These are phyloP conservation scores for Nannizziopsis arthrosporioides DNA, from an alignment of 2,329 filamentous ascomycete genomes.

Conservation along the genomic window DNA sequence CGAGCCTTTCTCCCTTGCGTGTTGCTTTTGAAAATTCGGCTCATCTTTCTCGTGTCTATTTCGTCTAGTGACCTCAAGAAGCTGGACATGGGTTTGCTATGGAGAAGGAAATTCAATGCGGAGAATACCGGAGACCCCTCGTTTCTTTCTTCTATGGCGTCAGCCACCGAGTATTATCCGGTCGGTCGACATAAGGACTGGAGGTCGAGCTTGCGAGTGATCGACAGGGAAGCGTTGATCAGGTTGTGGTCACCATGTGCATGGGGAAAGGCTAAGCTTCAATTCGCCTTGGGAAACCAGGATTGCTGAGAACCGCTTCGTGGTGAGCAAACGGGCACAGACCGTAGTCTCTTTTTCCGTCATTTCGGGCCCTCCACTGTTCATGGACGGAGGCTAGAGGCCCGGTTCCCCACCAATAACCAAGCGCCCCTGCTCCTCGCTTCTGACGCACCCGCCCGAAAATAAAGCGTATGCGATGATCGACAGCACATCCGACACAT, in stretches of 20 bases:
- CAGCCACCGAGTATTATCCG: background rate
- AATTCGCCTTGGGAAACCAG: slow-evolving; percentile 7
- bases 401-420: slow-evolving; percentile 7
- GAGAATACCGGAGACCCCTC: background rate
- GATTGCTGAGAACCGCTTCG: slow-evolving; percentile 1
- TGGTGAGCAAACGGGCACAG: slow-evolving; percentile 7
- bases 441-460: slow-evolving; percentile 7
- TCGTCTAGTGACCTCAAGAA: too few species aligned
- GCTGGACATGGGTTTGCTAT: too few species aligned
- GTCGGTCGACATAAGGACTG: background rate
- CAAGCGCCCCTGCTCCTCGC: slow-evolving; percentile 2
- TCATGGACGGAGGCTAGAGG: background rate
- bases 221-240: slow-evolving; percentile 10
- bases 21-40: too few species aligned
- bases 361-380: slow-evolving; percentile 4
- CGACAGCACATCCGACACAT: slow-evolving; percentile 6
- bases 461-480: slow-evolving; percentile 10
- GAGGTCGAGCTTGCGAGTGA: slow-evolving; percentile 3
- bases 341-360: slow-evolving; percentile 7
- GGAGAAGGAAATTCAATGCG: background rate
- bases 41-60: too few species aligned
- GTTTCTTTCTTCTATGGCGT: background rate
- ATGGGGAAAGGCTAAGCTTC: slow-evolving; percentile 7
- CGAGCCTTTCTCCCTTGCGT: background rate
- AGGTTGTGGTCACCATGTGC: slow-evolving; percentile 4